Conservation (phyloP, 2,329 filamentous ascomycete genomes). For the Nemania serpens region DNA sequence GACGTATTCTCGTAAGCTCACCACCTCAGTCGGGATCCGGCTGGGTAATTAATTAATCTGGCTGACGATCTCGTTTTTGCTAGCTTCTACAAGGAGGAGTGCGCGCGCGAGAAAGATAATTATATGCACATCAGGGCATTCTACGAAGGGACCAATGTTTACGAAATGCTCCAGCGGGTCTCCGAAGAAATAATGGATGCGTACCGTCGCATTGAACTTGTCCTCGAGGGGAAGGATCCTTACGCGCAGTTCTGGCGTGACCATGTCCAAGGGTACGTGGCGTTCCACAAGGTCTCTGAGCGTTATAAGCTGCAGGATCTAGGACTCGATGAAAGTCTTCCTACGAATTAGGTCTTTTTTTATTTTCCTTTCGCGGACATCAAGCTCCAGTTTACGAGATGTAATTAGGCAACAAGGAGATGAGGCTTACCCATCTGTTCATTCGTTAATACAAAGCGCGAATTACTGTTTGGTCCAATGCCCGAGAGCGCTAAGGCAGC, state of each 20-base stretch:
- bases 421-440: no score
- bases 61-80: neutral
- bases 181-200: conserved; percentile 22
- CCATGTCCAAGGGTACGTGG: conserved; percentile 35
- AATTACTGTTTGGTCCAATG: no score
- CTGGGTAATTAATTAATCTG: neutral
- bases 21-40: no score
- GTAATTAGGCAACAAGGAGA: neutral
- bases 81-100: conserved; percentile 41
- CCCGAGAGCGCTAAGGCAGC: no score
- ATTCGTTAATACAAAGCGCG: no score
- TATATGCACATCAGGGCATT: conserved; percentile 34
- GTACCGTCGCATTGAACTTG: conserved; percentile 26
- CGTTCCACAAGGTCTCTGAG: conserved; percentile 20
- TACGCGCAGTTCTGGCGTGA: conserved; percentile 31
- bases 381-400: neutral
- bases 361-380: neutral
- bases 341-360: neutral
- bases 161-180: conserved; percentile 16
- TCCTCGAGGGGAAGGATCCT: conserved; percentile 25
- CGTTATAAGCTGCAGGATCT: conserved; percentile 30
- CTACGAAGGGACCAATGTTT: conserved; percentile 24
- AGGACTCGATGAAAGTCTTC: conserved; percentile 17
- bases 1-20: conserved; percentile 38
- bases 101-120: conserved; percentile 32